Percentiles rank a stretch among this genome's conserved stretches.
Conservation (phyloP, 805 yeast species). For the Priceomyces medius region DNA sequence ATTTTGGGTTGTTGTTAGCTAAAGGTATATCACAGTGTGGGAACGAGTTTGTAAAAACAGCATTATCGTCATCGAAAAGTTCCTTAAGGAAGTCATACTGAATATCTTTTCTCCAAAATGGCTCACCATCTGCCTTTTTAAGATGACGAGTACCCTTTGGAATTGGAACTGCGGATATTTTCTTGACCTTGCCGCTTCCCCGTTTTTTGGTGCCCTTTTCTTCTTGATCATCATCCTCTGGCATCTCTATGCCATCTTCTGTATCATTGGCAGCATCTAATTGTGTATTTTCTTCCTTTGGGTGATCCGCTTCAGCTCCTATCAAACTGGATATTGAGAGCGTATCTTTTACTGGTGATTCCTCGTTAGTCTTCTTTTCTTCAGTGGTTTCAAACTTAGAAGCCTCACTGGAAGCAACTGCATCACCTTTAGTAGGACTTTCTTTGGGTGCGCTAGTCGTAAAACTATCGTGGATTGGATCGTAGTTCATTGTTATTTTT, state of each 20-base stretch:
- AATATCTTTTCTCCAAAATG: constrained; percentile 83
- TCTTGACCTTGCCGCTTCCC: constrained; percentile 16
- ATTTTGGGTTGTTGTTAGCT: constrained; percentile 40
- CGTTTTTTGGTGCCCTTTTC: constrained; percentile 5
- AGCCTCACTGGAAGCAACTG: background rate
- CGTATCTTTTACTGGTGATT: constrained; percentile 9
- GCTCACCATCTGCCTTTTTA: constrained; percentile 90
- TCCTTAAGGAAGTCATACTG: constrained; percentile 74
- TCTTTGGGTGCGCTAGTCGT: constrained; percentile 7
- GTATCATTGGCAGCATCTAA: constrained; percentile 15
- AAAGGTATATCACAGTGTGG: constrained; percentile 39
- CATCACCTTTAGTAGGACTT: background rate
- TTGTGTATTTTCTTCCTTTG: constrained; percentile 8
- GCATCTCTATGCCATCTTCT: constrained; percentile 10
- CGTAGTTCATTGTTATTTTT: constrained; percentile 36
- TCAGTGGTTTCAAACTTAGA: background rate
- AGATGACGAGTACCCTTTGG: constrained; percentile 53
- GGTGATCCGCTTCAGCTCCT: constrained; percentile 8
- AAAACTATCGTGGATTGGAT: constrained; percentile 43
- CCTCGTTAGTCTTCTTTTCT: background rate
- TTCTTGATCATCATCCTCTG: constrained; percentile 10
- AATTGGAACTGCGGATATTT: constrained; percentile 15
- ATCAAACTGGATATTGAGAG: constrained; percentile 15
- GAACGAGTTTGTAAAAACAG: constrained; percentile 68
- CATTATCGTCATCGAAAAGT: constrained; percentile 60